These are phyloP conservation scores for Paraconiothyrium sp. DNA, from an alignment of 2,329 filamentous ascomycete species.

Conservation along the genomic window DNA sequence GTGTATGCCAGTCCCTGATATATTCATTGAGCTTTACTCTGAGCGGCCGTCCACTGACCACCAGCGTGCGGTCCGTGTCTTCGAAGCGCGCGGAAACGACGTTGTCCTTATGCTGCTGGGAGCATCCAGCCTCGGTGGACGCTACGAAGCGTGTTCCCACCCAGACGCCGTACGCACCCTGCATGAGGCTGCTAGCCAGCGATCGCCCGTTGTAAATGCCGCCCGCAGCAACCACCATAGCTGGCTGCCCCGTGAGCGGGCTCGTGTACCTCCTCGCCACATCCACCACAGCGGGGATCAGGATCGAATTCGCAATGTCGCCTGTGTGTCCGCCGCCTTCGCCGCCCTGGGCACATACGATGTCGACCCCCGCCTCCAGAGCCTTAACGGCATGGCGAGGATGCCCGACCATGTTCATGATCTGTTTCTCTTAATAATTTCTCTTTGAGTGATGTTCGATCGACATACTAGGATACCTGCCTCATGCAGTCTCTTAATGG, in stretches of 20 bases:
- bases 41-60: slow-evolving; percentile 82
- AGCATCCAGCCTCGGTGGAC: slow-evolving; percentile 80
- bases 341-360: slow-evolving; percentile 90
- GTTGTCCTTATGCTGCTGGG: slow-evolving; percentile 81
- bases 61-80: slow-evolving; percentile 83
- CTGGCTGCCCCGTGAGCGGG: slow-evolving; percentile 72
- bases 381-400: slow-evolving; percentile 92
- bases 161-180: slow-evolving; percentile 90
- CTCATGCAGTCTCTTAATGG: slow-evolving; percentile 80
- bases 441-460: not conserved
- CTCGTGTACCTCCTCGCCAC: slow-evolving; percentile 78
- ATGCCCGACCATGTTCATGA: slow-evolving; percentile 98
- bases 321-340: slow-evolving; percentile 95
- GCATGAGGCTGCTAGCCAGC: slow-evolving; percentile 83
- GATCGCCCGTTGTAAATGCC: slow-evolving; percentile 85
- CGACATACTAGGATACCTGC: slow-evolving; percentile 70
- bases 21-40: slow-evolving; percentile 86
- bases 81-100: slow-evolving; percentile 82
- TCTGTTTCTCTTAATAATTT: slow-evolving; percentile 28
- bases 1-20: slow-evolving; percentile 79
- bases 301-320: slow-evolving; percentile 83
- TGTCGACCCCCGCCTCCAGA: slow-evolving; percentile 84
- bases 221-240: slow-evolving; percentile 87
- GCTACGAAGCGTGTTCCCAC: slow-evolving; percentile 94
- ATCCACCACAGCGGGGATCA: slow-evolving; percentile 88